Evolutionary conservation across 2,329 filamentous ascomycete species (phyloP).

Genomic region (Apiospora marii): DNA sequence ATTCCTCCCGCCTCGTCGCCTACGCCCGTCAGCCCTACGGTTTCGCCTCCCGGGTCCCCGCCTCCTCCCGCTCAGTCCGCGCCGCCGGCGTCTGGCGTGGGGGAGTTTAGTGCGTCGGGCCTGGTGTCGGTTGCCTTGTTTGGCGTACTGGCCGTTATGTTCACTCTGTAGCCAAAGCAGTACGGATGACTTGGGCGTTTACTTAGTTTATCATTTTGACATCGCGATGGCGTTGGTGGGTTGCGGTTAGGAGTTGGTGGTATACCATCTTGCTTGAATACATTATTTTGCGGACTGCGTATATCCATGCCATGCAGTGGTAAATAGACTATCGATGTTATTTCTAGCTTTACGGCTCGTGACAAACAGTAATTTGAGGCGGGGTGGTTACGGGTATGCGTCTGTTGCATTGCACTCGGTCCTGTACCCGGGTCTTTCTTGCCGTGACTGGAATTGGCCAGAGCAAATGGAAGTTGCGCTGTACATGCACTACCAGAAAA

Average conservation of each 20-base stretch:
- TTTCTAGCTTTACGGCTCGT: no score
- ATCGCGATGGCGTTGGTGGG: not conserved
- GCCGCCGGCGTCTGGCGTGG: not conserved
- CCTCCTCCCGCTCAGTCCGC: not conserved
- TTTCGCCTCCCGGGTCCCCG: not conserved
- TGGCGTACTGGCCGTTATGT: not conserved
- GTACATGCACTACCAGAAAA: no score
- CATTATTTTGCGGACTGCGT: no score
- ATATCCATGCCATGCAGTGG: no score
- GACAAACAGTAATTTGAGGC: no score
- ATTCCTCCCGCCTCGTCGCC: not conserved
- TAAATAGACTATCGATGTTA: no score
- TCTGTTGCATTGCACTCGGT: no score
- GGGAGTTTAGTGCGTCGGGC: not conserved
- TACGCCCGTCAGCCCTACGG: not conserved
- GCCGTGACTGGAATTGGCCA: no score
- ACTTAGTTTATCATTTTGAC: not conserved
- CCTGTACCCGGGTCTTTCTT: no score
- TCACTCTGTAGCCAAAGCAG: not conserved
- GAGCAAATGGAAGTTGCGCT: no score
- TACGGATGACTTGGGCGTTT: not conserved
- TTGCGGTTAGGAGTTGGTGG: not conserved
- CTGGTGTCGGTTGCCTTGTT: not conserved
- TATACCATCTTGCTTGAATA: no score
- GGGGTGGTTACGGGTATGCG: no score